A percentile compares a stretch with the other conserved stretches of the same genome.
These are phyloP conservation scores for Venturia nashicola DNA, from an alignment of 2,329 filamentous ascomycete genomes.

Conservation along the genomic window DNA sequence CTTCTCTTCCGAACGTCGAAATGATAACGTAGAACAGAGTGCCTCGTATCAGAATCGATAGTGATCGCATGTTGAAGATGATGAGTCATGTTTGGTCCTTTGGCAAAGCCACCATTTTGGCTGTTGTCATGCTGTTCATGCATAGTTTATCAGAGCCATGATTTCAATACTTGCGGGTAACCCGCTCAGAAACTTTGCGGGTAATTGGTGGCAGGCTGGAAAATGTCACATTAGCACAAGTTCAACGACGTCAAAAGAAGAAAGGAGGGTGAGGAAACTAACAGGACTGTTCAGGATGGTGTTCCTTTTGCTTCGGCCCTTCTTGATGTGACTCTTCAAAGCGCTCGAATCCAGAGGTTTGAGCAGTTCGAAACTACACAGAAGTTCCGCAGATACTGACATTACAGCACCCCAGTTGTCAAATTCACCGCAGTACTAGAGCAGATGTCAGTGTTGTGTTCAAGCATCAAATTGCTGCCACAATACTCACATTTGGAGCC, in stretches of 20 bases:
- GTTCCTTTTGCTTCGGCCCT: conserved; percentile 86
- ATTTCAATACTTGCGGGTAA: neutral
- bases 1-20: neutral
- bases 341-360: conserved; percentile 94
- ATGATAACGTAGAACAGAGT: neutral
- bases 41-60: neutral
- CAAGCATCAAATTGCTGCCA: neutral
- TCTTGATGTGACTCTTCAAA: conserved; percentile 97
- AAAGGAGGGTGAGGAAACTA: conserved; percentile 32
- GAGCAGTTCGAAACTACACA: conserved; percentile 93
- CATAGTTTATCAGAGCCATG: neutral
- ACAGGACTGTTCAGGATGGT: conserved; percentile 94
- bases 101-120: neutral
- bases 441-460: conserved; percentile 13
- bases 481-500: conserved; percentile 76
- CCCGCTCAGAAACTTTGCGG: conserved; percentile 37
- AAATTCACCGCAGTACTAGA: conserved; percentile 91
- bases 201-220: conserved; percentile 36
- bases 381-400: conserved; percentile 85
- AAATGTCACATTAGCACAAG: conserved; percentile 17
- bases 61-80: neutral
- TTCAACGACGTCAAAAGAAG: conserved; percentile 12
- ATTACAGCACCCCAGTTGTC: conserved; percentile 99
- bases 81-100: neutral
- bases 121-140: neutral